Base-by-base conservation (phyloP, 208 protist species). In the Acanthamoeba castellanii region DNA sequence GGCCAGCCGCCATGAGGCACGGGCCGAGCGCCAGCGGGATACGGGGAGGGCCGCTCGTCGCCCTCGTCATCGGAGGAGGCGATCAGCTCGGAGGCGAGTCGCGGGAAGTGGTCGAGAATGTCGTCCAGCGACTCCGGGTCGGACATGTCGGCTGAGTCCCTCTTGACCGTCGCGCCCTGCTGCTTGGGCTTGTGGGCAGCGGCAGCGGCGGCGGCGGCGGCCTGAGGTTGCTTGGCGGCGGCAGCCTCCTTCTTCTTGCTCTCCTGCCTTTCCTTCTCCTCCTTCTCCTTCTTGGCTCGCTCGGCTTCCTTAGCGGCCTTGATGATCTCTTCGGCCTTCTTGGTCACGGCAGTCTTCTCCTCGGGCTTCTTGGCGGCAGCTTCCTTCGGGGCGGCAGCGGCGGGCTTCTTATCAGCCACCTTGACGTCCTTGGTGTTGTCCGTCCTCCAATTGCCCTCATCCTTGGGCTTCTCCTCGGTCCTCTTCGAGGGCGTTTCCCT, bases 71-170 rank as follows among this genome's bases (percentile, higher is more conserved):
- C 76, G 2, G 76, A 85, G 6, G 76, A 85, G 27, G 47, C 76
- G 8, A 85, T 32, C 18, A 85, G 37, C 16, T 70, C 57, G 52
- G 50, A n/a, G 55, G 6, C 27, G 7, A 91, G 47, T 11, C 50
- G 84, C 8, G 84, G 84, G 57, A 91, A 70, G 20, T 91, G 84
- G 50, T 91, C 32, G n/a, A 91, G 25, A 30, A 72, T 85, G n/a
- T 85, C 76, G 76, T 85, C 76, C 20, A 85, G 76, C 25, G 76
- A 85, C 42, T 85, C 76, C 4, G 76, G 18, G n/a, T 85, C 76
- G 42, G 76, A 85, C n/a, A 57, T 32, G 76, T 85, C 76, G 42
- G 57, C 47, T 30, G 76, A 85, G 27, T 85, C 76, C 45, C 42
- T 50, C 76, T 85, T 85, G 14, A 5, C 76, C 4, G 18, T 6